Conservation (phyloP, 345 rosid species). For the Clausena lansium region DNA sequence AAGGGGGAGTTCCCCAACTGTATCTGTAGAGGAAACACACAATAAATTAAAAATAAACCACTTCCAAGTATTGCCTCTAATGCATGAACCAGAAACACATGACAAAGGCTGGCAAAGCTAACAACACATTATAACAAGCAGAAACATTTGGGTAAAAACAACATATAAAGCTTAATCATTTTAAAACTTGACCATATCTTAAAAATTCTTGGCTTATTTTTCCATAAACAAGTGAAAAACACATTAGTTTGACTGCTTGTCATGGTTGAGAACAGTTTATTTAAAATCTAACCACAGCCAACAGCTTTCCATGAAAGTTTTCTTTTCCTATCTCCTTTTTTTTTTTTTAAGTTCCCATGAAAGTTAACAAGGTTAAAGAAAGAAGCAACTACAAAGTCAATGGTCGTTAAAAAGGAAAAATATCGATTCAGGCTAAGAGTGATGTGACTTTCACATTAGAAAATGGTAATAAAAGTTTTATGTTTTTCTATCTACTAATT, state of each 20-base stretch:
- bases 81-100: neutral
- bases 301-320: neutral
- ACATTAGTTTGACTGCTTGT: neutral
- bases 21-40: constrained; percentile 33
- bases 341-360: neutral
- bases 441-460: neutral
- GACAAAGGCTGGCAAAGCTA: neutral
- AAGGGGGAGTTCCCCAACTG: constrained; percentile 57
- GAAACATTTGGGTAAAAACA: neutral
- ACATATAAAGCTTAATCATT: neutral
- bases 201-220: neutral
- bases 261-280: neutral
- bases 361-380: neutral
- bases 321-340: no score
- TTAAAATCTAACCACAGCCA: neutral
- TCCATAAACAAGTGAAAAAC: neutral
- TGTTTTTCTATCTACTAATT: neutral
- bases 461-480: neutral
- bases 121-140: no score
- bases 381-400: neutral
- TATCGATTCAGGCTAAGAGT: neutral
- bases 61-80: neutral
- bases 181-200: neutral
- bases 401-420: neutral
- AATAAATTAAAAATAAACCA: neutral